Evolutionary conservation across 2,329 filamentous ascomycete species (phyloP), one percentile per base, ranked within the genome.

Genomic region (Chaetomiaceae sp.): DNA sequence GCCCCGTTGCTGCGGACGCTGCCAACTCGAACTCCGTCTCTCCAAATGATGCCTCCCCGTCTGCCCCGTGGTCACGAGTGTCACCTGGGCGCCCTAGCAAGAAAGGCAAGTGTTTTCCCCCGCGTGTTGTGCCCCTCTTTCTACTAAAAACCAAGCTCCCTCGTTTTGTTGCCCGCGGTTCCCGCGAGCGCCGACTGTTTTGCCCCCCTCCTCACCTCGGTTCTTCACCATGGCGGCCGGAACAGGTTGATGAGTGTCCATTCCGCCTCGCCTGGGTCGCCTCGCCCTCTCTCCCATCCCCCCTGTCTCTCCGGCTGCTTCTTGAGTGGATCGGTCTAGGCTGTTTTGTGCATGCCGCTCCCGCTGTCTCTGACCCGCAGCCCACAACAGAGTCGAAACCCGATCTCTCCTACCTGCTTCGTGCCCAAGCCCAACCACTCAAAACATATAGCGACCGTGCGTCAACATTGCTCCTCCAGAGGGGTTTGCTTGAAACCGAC

Each of bases 391-490:
- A 42, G n/a, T 14, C 42, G 15, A 33, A 48, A 45, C 53, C 53
- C 50, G 51, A 55, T 44, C 43, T 45, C 45, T 42, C 33, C 44
- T 12, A 7, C 39, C 47, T 39, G n/a, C 43, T 51, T 50, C 51
- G 30, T n/a, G 47, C 51, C n/a, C n/a, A n/a, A n/a, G 53, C 53
- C 50, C 51, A 53, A 53, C 47, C 34, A 35, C 34, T 26, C 43
- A 42, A 42, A 40, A 37, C 42, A 46, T 39, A 49, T 42, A 46
- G 38, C 39, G 44, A 15, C 49, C 42, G 49, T 54, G 47, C 47
- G 42, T 42, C 36, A 36, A 46, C 30, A 33, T n/a, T 37, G 10
- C n/a, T 37, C 36, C 11, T 34, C 17, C 36, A 29, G 18, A 36
- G n/a, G 30, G 17, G 11, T 35, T n/a, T 12, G 18, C 11, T 38